Evolutionary conservation across 139 green algal genomes (phyloP), one percentile per base, ranked within the genome.

Genomic region (Protoeuglena noctilucae): DNA sequence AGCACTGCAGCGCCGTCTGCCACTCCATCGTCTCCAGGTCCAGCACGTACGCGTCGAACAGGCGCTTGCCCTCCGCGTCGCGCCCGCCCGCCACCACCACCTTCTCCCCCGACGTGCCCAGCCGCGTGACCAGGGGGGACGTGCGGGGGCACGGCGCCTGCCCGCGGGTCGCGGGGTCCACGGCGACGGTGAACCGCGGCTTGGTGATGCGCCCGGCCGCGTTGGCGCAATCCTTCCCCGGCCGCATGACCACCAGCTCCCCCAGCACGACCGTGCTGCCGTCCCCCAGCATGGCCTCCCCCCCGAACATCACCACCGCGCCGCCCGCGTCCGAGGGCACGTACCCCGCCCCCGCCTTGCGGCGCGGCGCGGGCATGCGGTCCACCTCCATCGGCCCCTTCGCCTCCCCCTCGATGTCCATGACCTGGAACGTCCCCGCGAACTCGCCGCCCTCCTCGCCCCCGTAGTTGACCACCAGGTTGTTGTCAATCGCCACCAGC

Each of bases 41-140:
- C 23, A 85, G 65, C 28, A 81, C 31, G 57, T 69, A 88, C 12
- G 73, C 83, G 54, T 93, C 79, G 54, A 84, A 78, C 7, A 88
- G 50, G 0, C 69, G 64, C 56, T 73, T 75, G 61, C 65, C 70
- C 4, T 69, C 63, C 3, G 57, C 46, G 31, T 68, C 67, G 18
- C 78, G 18, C 48, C 82, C 82, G 40, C 83, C 83, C 50, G 82
- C 82, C 43, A 93, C 49, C 54, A 93, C 72, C 49, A 93, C 28
- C 51, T 77, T 74, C 14, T 59, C 1, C 3, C 59, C 34, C 17
- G 59, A 59, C 40, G 79, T 79, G 17, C 76, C 70, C 60, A 84
- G 79, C 58, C 87, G 57, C 40, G 80, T 69, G 16, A 85, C 28
- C 23, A 64, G 72, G 16, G 71, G 65, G 19, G 54, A 64, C 56